These are phyloP conservation scores for Venturia carpophila DNA, from an alignment of 2,329 filamentous ascomycete genomes.

Conservation along the genomic window DNA sequence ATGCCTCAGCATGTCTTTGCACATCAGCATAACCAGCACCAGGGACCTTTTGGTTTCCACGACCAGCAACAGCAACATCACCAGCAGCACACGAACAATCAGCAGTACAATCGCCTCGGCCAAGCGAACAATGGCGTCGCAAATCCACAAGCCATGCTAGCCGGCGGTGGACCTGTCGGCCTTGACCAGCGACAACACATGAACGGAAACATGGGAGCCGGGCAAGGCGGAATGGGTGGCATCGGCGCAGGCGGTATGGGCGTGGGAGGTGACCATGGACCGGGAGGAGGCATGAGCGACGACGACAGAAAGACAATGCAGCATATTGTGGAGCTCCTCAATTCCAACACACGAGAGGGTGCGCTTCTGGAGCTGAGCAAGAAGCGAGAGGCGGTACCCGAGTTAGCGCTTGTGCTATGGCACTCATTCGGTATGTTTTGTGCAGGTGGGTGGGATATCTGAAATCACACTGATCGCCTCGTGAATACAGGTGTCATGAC, in stretches of 20 bases:
- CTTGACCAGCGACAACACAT: conserved; percentile 7
- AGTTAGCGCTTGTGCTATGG: conserved; percentile 93
- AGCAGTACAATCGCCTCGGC: conserved; percentile 15
- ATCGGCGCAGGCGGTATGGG: conserved; percentile 21
- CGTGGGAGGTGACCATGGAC: conserved; percentile 1
- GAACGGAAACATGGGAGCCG: conserved; percentile 12
- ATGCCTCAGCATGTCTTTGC: conserved; percentile 12
- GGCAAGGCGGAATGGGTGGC: background rate
- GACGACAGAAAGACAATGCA: conserved; percentile 88
- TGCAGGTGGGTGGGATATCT: conserved; percentile 1
- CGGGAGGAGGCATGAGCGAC: conserved; percentile 52
- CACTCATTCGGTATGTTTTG: conserved; percentile 79
- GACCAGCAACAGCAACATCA: conserved; percentile 36
- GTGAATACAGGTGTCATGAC: conserved; percentile 79
- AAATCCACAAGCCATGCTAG: background rate
- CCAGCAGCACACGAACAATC: conserved; percentile 27
- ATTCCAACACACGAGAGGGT: conserved; percentile 77
- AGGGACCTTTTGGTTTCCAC: conserved; percentile 33
- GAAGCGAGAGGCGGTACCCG: conserved; percentile 95
- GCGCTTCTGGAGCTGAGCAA: conserved; percentile 94
- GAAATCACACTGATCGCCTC: conserved; percentile 24
- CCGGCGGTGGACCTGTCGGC: background rate
- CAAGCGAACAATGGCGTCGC: conserved; percentile 10
- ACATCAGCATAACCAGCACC: conserved; percentile 11
- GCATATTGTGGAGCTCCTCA: conserved; percentile 87